Evolutionary conservation across 441 rosid genomes (phyloP), one percentile per base, ranked within the genome.

Genomic region (Aleurites moluccanus): DNA sequence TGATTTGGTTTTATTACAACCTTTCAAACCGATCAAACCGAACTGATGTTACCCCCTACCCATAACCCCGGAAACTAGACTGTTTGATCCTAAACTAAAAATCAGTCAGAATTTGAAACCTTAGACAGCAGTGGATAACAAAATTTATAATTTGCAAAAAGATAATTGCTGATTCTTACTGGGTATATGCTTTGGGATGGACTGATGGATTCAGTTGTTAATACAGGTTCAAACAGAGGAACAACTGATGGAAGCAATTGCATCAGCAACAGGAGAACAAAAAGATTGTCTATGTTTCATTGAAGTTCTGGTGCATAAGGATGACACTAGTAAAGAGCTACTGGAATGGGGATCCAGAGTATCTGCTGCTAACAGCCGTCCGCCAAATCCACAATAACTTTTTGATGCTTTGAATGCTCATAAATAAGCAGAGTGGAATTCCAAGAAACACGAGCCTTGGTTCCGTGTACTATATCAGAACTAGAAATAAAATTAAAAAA

Each of bases 291-390:
- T 86, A 28, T 88, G 92, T 66, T 88, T 88, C 77, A 85, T 88
- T 66, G 92, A 88, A 77, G 83, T 84, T 27, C 1, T 85, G 16
- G 84, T 82, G 78, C 92, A 88, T 63, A 88, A 85, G 81, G 92
- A 88, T 72, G 92, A 88, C 72, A 88, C 91, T 6, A 88, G 91
- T 82, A 88, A 88, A 83, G 91, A 88, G 85, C 78, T 88, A 15
- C 77, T 88, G 72, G 92, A 88, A 82, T 88, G 90, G 92, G 92
- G 92, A 69, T 88, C 92, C 40, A 80, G 90, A 44, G 92, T 88
- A 73, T 72, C 92, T 23, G 72, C 86, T 23, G 90, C 90, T 1
- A 88, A 86, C 69, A 70, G 90, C 74, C 87, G 88, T 57, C 86
- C 91, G 53, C 91, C 91, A 20, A 88, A 88, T 75, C 90, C 90